Base-by-base conservation (phyloP, 345 rosid genomes). In the Salix purpurea region DNA sequence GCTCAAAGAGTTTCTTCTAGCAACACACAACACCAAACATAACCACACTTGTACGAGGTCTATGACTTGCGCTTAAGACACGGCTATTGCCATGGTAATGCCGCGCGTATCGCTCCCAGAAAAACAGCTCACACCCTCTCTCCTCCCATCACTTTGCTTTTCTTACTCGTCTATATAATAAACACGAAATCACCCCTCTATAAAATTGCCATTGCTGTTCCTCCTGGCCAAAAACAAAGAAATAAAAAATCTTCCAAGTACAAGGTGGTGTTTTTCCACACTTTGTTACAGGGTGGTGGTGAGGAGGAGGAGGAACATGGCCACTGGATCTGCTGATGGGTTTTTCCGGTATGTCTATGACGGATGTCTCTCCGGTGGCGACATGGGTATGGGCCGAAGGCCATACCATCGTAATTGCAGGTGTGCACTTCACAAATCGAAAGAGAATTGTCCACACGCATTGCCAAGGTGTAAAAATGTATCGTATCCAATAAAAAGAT, bases 391-490 rank as follows among this genome's bases (percentile, higher is more conserved):
- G 5, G 91, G 86, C 37, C 83, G 92, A 9, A 88, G 97, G 46
- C 95, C 92, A 11, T 91, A 91, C 71, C 95, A 89, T 74, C 87
- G 88, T 16, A 85, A 91, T 50, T 91, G 95, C 58, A 34, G 85
- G 6, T 91, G 95, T 21, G 91, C 93, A 3, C 85, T 91, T 30
- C 93, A 89, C 56, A 85, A 75, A 56, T 75, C 83, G 1, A 58
- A 65, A 1, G 85, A 83, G 65, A 61, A 40, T 30, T 84, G 88
- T 6, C 73, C 76, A 16, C 76, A 82, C 10, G 69, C 67, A 13
- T 34, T 69, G 65, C 80, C 81, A 0, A 80, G 84, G 44, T 60
- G 73, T 65, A 82, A 75, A 30, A 83, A 71, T 16, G 84, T 91
- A 4, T 80, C 87, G 23, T 91, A 87, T 67, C 97, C 92, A 0